Conservation (phyloP, 2,329 filamentous ascomycete species). For the Pyrenophora teres region DNA sequence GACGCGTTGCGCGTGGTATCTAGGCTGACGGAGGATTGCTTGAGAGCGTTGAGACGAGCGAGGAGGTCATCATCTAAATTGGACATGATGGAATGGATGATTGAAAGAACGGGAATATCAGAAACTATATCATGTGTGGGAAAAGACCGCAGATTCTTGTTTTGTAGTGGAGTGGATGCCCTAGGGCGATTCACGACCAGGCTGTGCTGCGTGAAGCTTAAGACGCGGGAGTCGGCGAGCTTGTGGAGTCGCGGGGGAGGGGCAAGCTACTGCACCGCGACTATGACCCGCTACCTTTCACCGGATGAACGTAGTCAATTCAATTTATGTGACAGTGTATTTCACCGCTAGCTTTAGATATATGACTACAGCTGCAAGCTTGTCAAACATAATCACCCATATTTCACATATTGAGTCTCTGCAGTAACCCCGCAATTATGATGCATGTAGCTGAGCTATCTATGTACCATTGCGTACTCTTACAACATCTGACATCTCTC, state of each 20-base stretch:
- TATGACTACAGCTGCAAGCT: background rate
- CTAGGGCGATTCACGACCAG: constrained; percentile 1
- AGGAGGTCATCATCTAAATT: constrained; percentile 50
- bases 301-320: background rate
- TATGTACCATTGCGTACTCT: too few species aligned
- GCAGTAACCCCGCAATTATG: too few species aligned
- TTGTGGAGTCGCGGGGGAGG: constrained; percentile 20
- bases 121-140: background rate
- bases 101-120: background rate
- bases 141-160: background rate
- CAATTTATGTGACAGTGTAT: too few species aligned
- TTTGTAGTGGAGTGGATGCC: background rate
- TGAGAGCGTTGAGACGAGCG: constrained; percentile 55
- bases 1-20: constrained; percentile 28
- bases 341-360: background rate
- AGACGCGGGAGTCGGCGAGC: constrained; percentile 22
- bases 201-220: constrained; percentile 13
- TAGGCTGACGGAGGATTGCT: constrained; percentile 50
- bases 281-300: too few species aligned
- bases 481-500: too few species aligned
- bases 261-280: constrained; percentile 2
- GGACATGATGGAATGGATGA: constrained; percentile 13
- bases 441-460: too few species aligned
- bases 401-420: too few species aligned
- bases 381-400: background rate